Base-by-base conservation (phyloP, 2,329 filamentous ascomycete species). In the Chaetomiaceae sp. region DNA sequence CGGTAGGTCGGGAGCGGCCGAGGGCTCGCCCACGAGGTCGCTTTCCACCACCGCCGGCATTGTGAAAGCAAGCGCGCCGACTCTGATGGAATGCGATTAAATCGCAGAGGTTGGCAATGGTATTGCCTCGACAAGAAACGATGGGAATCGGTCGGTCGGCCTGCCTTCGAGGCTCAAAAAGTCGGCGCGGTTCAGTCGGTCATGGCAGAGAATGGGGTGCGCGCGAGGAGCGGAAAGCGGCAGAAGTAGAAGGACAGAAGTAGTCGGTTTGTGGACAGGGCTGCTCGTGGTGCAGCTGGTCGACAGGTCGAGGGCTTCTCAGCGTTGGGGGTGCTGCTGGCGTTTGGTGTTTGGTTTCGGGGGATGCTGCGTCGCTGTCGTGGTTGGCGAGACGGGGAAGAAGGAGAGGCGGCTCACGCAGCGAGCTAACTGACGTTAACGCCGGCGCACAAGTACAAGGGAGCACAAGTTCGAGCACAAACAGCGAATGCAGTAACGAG, bases 1-100 rank as follows among this genome's bases (percentile, higher is more conserved):
- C 3, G 48, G 52, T n/a, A 53, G 42, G 10, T 60, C 58, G 14
- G 47, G 20, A 1, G 46, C 53, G 20, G 47, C 44, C 10, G 47
- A 48, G 14, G 49, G 50, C 5, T 53, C 56, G 34, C 52, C 45
- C 14, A 48, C 47, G 8, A 44, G 35, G 17, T 55, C 46, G 50
- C 46, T 45, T 8, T 62, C 61, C 20, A 64, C 30, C 14, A 50
- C 51, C 33, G 55, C 58, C 9, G 65, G 59, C 66, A 67, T 67
- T 10, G 41, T 56, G 44, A 34, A 17, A 16, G 37, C 14, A 5
- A 5, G 5, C 17, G 16, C 25, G 33, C 30, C 8, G 53, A 6
- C 34, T 35, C 27, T 6, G 16, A n/a, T n/a, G n/a, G n/a, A n/a
- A n/a, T n/a, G n/a, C n/a, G n/a, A n/a, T n/a, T n/a, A 41, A 30